Evolutionary conservation across 176 grass and related monocot genomes (phyloP).

Genomic region (Avena eriantha): DNA sequence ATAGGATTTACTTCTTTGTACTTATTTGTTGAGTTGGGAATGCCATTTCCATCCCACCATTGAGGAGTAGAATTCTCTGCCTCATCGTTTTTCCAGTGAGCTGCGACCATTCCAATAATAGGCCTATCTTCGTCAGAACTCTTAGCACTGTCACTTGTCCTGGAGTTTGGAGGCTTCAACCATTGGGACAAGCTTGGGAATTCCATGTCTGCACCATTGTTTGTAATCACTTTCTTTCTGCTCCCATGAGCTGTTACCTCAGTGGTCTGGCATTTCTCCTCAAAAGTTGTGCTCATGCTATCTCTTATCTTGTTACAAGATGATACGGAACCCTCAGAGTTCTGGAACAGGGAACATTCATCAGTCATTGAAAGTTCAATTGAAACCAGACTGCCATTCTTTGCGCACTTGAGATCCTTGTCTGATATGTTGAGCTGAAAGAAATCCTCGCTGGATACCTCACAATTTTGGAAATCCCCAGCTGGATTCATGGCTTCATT

Average conservation of each 20-base stretch:
- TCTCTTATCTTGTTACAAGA: conserved; percentile 48
- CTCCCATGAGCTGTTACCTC: conserved; percentile 34
- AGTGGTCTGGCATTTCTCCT: conserved; percentile 36
- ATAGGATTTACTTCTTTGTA: conserved; percentile 87
- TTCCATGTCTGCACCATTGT: conserved; percentile 47
- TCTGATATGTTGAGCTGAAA: conserved; percentile 28
- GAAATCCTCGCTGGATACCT: conserved; percentile 33
- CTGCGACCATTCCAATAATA: conserved; percentile 93
- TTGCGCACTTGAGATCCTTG: conserved; percentile 31
- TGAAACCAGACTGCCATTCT: conserved; percentile 31
- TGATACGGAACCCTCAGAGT: conserved; percentile 44
- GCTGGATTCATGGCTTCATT: conserved; percentile 27
- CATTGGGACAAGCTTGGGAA: conserved; percentile 76
- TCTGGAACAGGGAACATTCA: conserved; percentile 58
- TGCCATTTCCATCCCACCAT: conserved; percentile 92
- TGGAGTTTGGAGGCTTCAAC: conserved; percentile 75
- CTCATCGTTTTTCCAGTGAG: conserved; percentile 80
- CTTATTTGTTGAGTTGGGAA: conserved; percentile 98
- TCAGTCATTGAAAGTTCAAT: conserved; percentile 53
- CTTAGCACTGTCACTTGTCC: conserved; percentile 53
- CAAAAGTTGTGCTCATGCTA: conserved; percentile 10
- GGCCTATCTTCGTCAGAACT: conserved; percentile 72
- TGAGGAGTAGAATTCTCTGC: conserved; percentile 47
- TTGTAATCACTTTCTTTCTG: conserved; percentile 47
- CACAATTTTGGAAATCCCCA: conserved; percentile 3